Evolutionary conservation across 306 rosid species (phyloP).

Genomic region (Crataegus laevigata): DNA sequence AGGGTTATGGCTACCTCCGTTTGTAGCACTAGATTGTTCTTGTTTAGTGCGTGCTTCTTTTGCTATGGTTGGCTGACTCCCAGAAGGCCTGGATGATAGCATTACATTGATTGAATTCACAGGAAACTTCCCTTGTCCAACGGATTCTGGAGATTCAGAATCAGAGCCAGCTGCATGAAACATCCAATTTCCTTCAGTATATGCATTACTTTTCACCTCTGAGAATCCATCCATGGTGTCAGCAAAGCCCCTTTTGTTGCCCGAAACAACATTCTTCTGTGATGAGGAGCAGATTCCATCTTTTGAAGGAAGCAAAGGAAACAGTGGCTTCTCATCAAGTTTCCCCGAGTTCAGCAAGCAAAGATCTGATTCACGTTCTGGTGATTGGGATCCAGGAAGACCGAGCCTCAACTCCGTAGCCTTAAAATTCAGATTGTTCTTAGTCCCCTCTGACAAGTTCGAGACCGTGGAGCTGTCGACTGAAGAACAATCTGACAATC

Average conservation of each 20-base stretch:
- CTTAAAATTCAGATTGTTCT: constrained; percentile 59
- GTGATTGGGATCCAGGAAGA: constrained; percentile 91
- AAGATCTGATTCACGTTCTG: constrained; percentile 48
- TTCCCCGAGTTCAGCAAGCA: constrained; percentile 36
- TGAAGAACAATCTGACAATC: constrained; percentile 87
- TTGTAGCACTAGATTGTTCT: constrained; percentile 56
- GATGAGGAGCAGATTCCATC: constrained; percentile 50
- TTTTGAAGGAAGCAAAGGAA: constrained; percentile 78
- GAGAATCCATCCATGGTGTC: constrained; percentile 71
- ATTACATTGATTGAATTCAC: constrained; percentile 40
- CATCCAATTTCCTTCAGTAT: constrained; percentile 32
- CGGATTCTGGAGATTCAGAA: constrained; percentile 27
- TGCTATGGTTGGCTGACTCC: constrained; percentile 35
- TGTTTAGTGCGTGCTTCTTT: constrained; percentile 59
- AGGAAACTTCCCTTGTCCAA: constrained; percentile 60
- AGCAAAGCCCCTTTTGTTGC: constrained; percentile 85
- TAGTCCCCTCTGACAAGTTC: constrained; percentile 53
- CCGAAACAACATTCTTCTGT: constrained; percentile 59
- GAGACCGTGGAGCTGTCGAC: constrained; percentile 75
- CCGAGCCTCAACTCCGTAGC: constrained; percentile 92
- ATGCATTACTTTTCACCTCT: constrained; percentile 39
- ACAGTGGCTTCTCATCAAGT: constrained; percentile 71
- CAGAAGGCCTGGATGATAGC: constrained; percentile 66
- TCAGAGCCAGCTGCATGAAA: constrained; percentile 25
- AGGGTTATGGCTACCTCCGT: constrained; percentile 42